Evolutionary conservation across 75 land plant species (phyloP), one percentile per base, ranked within the genome.

Genomic region (Sequoia sempervirens): DNA sequence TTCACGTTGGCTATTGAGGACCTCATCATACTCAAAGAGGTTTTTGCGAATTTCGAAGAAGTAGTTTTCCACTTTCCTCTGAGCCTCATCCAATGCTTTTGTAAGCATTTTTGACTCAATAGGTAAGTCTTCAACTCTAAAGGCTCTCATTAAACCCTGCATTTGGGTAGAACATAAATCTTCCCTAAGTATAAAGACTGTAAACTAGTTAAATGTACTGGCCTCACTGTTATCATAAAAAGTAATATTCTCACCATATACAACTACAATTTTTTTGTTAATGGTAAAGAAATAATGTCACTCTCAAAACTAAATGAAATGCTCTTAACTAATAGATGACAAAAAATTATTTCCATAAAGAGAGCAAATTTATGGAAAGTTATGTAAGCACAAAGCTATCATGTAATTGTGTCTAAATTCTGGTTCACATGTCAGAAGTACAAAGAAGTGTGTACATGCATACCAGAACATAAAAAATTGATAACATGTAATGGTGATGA

Each of bases 81-180:
- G 99, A 83, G 99, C 99, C 85, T 98, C 99, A 90, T 98, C 99
- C 64, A 98, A 88, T 58, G 99, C 92, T 83, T 92, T 92, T 17
- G 99, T 98, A 66, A 98, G 90, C 99, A 98, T 94, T 70, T 90
- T 85, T 47, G 99, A 98, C 76, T 98, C 99, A 70, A 98, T 98
- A 23, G 99, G 99, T 11, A 98, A 91, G 73, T 98, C 98, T 85
- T 96, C 99, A 43, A 98, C 95, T 86, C 99, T 91, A 84, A 96
- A 98, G 34, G 98, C 99, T 79, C 90, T 93, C 99, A 98, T 98
- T 86, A 98, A 89, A 79, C 97, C 99, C 99, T 98, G 80, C 85
- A 89, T 40, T 70, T 30, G 73, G 36, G 73, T 70, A 70, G 73
- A 54, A 34, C 54, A 84, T 36, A n/a, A 13, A 50, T 50, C 53